Base-by-base conservation (phyloP, 306 rosid species). In the Trifolium subterraneum region DNA sequence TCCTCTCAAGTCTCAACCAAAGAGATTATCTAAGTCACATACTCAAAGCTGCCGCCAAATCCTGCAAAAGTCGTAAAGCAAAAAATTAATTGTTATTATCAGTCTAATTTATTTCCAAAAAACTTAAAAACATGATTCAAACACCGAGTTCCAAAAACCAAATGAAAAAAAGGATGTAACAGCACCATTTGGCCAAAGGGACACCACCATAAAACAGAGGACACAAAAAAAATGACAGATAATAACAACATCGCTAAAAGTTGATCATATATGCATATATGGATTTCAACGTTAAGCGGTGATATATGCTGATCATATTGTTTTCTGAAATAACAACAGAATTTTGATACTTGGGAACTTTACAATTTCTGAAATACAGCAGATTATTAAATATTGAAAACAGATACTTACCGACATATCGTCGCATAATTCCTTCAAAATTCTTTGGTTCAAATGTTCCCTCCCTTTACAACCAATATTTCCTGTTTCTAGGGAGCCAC, bases 391-490 rank as follows among this genome's bases (percentile, higher is more conserved):
- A 35, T 4, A 29, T 56, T 6, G 29, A 54, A 58, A 22, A 13
- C 7, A 77, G 39, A 51, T 77, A 87, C 97, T 86, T 85, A 94
- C 99, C 90, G 83, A 94, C 78, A 78, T 94, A 94, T 80, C 97
- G 89, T 10, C 99, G 86, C 74, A 94, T 78, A 71, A 94, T 94
- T 80, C 99, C 99, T 78, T 94, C 99, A 45, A 94, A 94, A 72
- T 90, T 92, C 87, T 92, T 93, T 6, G 99, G 99, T 4, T 97
- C 96, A 78, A 90, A 94, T 84, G n/a, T n/a, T n/a, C n/a, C 99
- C 86, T 71, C 99, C 99, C 86, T 92, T 94, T 15, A 94, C 97
- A 16, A 94, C 97, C 78, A 94, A 85, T 72, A 96, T 88, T n/a
- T n/a, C n/a, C 74, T 90, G 97, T 54, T 94, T 94, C 99, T 62